phyloP scores from a whole-genome alignment of 2,329 filamentous ascomycete genomes.

The Neonectria punicea region DNA sequence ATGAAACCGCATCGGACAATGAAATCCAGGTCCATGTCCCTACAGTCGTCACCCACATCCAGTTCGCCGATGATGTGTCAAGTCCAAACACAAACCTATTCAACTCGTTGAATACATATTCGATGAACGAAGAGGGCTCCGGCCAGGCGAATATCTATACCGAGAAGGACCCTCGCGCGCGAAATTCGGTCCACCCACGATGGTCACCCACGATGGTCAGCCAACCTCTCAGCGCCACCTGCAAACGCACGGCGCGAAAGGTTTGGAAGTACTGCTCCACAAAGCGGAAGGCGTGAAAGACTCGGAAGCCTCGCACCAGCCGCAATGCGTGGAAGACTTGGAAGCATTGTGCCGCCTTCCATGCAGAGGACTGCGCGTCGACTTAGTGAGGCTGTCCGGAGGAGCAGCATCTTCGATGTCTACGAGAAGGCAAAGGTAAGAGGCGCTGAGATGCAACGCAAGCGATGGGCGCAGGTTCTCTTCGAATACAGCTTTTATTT shows the following conservation, averaged over 20 bases:
- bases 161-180: neutral
- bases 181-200: neutral
- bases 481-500: constrained; percentile 14
- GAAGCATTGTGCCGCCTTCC: neutral
- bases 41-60: neutral
- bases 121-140: neutral
- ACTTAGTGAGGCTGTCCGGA: neutral
- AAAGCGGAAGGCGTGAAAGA: no score
- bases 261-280: neutral
- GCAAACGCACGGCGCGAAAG: neutral
- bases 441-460: constrained; percentile 7
- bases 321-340: neutral
- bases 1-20: neutral
- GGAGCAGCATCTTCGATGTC: constrained; percentile 19
- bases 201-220: neutral
- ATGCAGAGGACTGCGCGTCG: neutral
- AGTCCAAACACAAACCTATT: neutral
- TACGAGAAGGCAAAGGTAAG: constrained; percentile 20
- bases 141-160: neutral
- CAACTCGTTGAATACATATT: neutral
- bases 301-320: no score
- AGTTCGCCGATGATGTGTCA: neutral
- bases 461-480: constrained; percentile 14
- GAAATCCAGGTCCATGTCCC: neutral
- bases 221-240: neutral